phyloP scores from a whole-genome alignment of 2,329 filamentous ascomycete species.

The Zymoseptoria pseudotritici region DNA sequence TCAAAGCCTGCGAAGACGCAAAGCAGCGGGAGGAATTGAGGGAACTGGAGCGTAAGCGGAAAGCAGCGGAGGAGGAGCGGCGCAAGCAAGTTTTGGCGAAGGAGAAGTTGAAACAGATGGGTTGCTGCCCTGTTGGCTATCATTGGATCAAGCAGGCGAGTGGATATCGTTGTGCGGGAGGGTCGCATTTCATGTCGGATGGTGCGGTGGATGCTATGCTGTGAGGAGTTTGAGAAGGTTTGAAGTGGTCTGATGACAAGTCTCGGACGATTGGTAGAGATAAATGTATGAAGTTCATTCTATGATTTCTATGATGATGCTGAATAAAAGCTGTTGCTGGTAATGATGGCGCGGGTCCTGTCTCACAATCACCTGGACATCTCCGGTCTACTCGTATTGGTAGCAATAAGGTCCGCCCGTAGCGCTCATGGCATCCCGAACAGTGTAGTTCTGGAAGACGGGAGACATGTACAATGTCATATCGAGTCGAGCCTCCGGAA shows the following conservation, averaged over 20 bases:
- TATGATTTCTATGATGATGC: too few species aligned
- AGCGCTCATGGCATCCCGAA: constrained; percentile 10
- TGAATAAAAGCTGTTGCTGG: too few species aligned
- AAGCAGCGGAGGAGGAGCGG: constrained; percentile 31
- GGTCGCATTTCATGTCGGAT: constrained; percentile 49
- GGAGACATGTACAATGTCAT: constrained; percentile 4
- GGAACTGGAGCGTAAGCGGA: constrained; percentile 11
- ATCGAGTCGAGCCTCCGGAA: constrained; percentile 1
- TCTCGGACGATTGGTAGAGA: too few species aligned
- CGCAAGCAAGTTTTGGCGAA: constrained; percentile 33
- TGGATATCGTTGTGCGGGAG: constrained; percentile 58
- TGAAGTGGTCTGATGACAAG: too few species aligned
- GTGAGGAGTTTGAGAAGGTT: not conserved
- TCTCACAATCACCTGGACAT: not conserved
- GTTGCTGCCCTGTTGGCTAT: constrained; percentile 51
- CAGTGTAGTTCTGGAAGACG: constrained; percentile 5
- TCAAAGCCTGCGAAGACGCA: constrained; percentile 8
- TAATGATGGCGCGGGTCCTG: too few species aligned
- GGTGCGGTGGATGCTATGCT: constrained; percentile 2
- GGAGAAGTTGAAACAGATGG: constrained; percentile 45
- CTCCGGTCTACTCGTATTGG: constrained; percentile 8
- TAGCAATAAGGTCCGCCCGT: constrained; percentile 10
- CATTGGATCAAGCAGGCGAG: constrained; percentile 52
- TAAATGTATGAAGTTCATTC: too few species aligned
- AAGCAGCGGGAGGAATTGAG: constrained; percentile 7